These are phyloP conservation scores for Bretschneidera sinensis DNA, from an alignment of 345 rosid species.

Conservation along the genomic window DNA sequence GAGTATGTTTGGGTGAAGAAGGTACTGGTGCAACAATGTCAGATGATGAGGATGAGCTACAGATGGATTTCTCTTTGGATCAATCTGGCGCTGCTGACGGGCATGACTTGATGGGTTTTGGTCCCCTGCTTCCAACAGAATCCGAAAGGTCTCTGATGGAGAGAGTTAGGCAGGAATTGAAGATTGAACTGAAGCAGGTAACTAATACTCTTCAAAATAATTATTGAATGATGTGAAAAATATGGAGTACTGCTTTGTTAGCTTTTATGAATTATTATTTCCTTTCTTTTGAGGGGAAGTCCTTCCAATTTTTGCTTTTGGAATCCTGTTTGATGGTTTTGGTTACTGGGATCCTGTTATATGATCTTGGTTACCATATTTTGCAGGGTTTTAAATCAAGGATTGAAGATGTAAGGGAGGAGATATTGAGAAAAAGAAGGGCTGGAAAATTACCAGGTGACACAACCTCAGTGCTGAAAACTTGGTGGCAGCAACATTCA, in stretches of 20 bases:
- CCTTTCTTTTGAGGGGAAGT: no score
- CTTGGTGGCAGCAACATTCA: conserved; percentile 98
- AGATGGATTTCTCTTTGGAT: conserved; percentile 73
- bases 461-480: conserved; percentile 88
- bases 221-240: no score
- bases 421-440: conserved; percentile 87
- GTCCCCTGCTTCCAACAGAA: conserved; percentile 91
- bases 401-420: conserved; percentile 97
- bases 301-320: no score
- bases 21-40: conserved; percentile 96
- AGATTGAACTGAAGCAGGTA: conserved; percentile 94
- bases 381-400: conserved; percentile 89
- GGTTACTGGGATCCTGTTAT: no score
- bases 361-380: background rate
- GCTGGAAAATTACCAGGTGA: conserved; percentile 98
- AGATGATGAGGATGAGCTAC: conserved; percentile 91
- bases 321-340: no score
- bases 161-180: conserved; percentile 93
- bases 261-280: no score
- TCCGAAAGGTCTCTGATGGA: conserved; percentile 99
- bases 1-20: conserved; percentile 72
- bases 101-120: conserved; percentile 83
- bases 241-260: no score
- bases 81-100: conserved; percentile 54
- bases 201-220: background rate